Percentiles rank a stretch among this genome's conserved stretches.
Evolutionary conservation across 352 stramenopile genomes (phyloP).

Genomic region (Pythium insidiosum): DNA sequence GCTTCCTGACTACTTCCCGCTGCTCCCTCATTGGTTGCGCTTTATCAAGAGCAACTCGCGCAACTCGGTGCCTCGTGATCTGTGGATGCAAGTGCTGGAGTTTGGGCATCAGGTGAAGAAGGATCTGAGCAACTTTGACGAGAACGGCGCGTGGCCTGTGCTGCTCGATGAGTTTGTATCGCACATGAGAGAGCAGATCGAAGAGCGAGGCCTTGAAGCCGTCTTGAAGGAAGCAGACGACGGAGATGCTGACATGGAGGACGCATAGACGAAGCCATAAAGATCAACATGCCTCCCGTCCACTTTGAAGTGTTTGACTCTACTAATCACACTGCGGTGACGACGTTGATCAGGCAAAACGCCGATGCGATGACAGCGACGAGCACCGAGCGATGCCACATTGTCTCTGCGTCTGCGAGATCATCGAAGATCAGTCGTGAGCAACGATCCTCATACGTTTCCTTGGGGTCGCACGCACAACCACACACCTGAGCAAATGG

Average conservation of each 20-base stretch:
- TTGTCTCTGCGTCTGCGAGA: too few species aligned
- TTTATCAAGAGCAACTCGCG: slow-evolving; percentile 58
- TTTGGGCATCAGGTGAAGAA: slow-evolving; percentile 65
- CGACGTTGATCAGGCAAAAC: too few species aligned
- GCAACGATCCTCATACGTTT: too few species aligned
- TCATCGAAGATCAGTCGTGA: too few species aligned
- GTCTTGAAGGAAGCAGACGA: slow-evolving; percentile 43
- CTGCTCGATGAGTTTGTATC: slow-evolving; percentile 80
- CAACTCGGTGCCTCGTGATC: slow-evolving; percentile 77
- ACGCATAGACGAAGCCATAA: too few species aligned
- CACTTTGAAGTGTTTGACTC: too few species aligned
- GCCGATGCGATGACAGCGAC: too few species aligned
- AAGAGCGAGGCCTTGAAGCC: slow-evolving; percentile 22
- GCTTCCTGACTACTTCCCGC: slow-evolving; percentile 51
- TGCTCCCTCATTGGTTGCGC: slow-evolving; percentile 56
- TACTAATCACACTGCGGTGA: too few species aligned
- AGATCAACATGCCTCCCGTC: too few species aligned
- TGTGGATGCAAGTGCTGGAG: slow-evolving; percentile 83
- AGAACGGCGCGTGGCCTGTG: slow-evolving; percentile 83
- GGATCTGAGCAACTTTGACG: slow-evolving; percentile 80
- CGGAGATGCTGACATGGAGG: slow-evolving; percentile 40
- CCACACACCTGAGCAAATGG: slow-evolving; percentile 40
- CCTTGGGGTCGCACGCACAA: too few species aligned
- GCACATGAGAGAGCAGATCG: slow-evolving; percentile 53
- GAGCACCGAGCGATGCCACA: too few species aligned